phyloP scores from a whole-genome alignment of 306 rosid genomes.

The Carpinus fangiana region DNA sequence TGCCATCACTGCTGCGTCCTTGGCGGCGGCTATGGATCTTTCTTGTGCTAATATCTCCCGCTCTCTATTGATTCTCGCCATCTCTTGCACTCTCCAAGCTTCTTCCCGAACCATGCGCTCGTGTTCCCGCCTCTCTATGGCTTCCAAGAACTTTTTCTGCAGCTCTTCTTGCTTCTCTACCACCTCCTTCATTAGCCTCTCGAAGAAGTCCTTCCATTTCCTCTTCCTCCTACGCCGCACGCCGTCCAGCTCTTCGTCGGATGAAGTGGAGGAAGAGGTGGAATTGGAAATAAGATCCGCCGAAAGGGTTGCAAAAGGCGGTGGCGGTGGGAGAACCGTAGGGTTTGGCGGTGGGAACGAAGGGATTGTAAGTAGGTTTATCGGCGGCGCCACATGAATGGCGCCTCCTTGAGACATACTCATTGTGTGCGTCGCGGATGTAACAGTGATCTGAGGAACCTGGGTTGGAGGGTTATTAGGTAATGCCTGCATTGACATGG shows the following conservation, averaged over 20 bases:
- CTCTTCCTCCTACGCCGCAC: slow-evolving; percentile 62
- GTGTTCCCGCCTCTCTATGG: slow-evolving; percentile 71
- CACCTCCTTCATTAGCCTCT: slow-evolving; percentile 74
- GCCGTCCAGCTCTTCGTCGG: slow-evolving; percentile 51
- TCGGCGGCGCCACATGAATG: slow-evolving; percentile 18
- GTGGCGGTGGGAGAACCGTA: slow-evolving; percentile 30
- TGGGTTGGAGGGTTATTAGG: slow-evolving; percentile 12
- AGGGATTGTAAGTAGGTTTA: slow-evolving; percentile 32
- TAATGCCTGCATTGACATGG: slow-evolving; percentile 25
- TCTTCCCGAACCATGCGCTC: slow-evolving; percentile 67
- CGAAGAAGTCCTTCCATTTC: slow-evolving; percentile 88
- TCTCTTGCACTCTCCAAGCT: slow-evolving; percentile 79
- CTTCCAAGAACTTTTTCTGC: slow-evolving; percentile 75
- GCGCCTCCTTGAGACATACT: slow-evolving; percentile 29
- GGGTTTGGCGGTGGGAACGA: slow-evolving; percentile 42
- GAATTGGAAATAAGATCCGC: slow-evolving; percentile 54
- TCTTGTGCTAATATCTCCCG: slow-evolving; percentile 75
- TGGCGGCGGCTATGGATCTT: slow-evolving; percentile 62
- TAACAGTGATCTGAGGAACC: slow-evolving; percentile 44
- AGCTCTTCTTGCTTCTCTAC: slow-evolving; percentile 75
- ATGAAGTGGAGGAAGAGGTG: slow-evolving; percentile 64
- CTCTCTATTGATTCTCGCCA: slow-evolving; percentile 62
- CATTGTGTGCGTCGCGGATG: slow-evolving; percentile 37
- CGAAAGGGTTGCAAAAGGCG: slow-evolving; percentile 34
- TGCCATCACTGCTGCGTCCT: slow-evolving; percentile 74